Evolutionary conservation across 805 yeast species (phyloP).

Genomic region (Saccharomycopsis olivae): DNA sequence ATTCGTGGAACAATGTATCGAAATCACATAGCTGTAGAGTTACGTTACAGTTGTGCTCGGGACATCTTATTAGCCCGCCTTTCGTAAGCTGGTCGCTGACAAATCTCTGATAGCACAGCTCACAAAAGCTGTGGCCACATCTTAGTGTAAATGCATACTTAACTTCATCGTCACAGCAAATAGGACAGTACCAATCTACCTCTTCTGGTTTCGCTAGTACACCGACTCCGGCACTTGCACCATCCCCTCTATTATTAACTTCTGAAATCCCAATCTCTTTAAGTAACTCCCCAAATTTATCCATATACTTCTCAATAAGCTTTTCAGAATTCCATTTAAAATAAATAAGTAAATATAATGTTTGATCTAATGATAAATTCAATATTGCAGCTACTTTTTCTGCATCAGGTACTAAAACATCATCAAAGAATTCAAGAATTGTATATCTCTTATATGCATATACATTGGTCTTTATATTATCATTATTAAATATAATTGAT

Average conservation of each 20-base stretch:
- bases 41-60: slow-evolving; percentile 42
- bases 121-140: slow-evolving; percentile 68
- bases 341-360: slow-evolving; percentile 34
- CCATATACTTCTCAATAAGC: slow-evolving; percentile 45
- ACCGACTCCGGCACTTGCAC: no score
- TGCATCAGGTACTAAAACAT: slow-evolving; percentile 23
- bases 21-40: slow-evolving; percentile 34
- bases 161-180: slow-evolving; percentile 66
- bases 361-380: slow-evolving; percentile 29
- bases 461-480: slow-evolving; percentile 19
- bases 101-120: slow-evolving; percentile 56
- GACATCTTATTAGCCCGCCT: slow-evolving; percentile 52
- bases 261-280: slow-evolving; percentile 25
- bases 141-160: slow-evolving; percentile 27
- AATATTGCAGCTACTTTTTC: slow-evolving; percentile 28
- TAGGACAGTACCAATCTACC: slow-evolving; percentile 38
- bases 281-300: slow-evolving; percentile 29
- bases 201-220: no score
- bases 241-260: neutral
- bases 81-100: slow-evolving; percentile 32
- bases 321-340: slow-evolving; percentile 52
- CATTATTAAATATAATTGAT: slow-evolving; percentile 5
- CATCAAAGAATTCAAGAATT: slow-evolving; percentile 19
- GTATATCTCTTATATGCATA: slow-evolving; percentile 24
- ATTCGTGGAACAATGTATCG: slow-evolving; percentile 22